Base-by-base conservation (phyloP, 2,329 filamentous ascomycete genomes). In the Trichoderma koningiopsis region DNA sequence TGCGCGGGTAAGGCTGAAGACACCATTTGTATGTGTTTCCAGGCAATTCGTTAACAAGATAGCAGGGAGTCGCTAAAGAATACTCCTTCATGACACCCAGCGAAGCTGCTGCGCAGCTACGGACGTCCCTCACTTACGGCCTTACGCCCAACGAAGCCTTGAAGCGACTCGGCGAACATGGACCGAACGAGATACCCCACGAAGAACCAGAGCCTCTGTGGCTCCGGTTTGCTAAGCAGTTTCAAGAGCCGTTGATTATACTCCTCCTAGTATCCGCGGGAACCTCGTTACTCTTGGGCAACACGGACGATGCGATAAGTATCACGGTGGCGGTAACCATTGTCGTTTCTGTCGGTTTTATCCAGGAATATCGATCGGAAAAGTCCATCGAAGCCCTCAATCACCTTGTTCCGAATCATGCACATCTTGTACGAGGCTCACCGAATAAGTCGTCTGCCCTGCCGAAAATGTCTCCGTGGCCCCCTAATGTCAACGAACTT, bases 251-350 rank as follows among this genome's bases (percentile, higher is more conserved):
- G 0, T 84, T 99, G 68, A 99, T 99, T 72, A 81, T 98, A 27
- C 86, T 99, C n/a, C 86, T 99, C 19, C 87, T 99, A 27, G 92
- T 89, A 7, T 98, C 96, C 3, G 95, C 96, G 0, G 91, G 87
- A 22, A 91, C 97, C 49, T 98, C 95, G 0, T 88, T 98, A 60
- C 81, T 98, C 55, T 91, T 99, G 79, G 94, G 94, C 63, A 99
- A 99, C 77, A 89, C 91, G 77, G 95, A 98, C 75, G 96, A 99
- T 82, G 95, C 95, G 6, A 83, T 99, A 75, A 98, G 95, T 80
- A 99, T 99, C 76, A 92, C 95, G 0, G 90, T 97, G 37, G 96
- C 96, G 2, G 96, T 99, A 27, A 97, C 94, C 31, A 99, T 99
- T 74, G 96, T 99, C 6, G 94, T 99, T 29, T 92, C 91, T 0